Evolutionary conservation across 306 rosid genomes (phyloP), one percentile per base, ranked within the genome.

Genomic region (Vigna reflexopilosa): DNA sequence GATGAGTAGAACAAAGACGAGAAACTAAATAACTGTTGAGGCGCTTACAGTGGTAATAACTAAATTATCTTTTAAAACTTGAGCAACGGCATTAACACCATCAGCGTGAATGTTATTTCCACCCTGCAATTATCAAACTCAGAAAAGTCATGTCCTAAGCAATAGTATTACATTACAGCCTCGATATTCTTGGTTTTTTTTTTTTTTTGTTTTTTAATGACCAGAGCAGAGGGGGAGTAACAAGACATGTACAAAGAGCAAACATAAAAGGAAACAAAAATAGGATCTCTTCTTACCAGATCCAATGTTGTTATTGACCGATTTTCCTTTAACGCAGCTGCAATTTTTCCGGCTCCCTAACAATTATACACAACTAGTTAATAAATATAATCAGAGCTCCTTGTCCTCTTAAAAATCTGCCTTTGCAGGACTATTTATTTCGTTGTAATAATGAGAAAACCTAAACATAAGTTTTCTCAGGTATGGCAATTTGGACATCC

Each of bases 341-440:
- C 97, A 82, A 95, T 87, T 75, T 86, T 90, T 83, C 86, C 86
- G 57, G 98, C 96, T 75, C 98, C 98, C 98, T 95, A 86, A 55
- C 70, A 81, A 57, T 28, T 73, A 70, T 65, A 50, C 75, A 62
- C 36, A 67, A 70, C 40, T 57, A 55, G 40, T 70, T 47, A 47
- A 67, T 66, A 42, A 44, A 12, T 11, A 47, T 40, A 57, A 65
- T 70, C 26, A 48, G 30, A 75, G 73, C 66, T 52, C 19, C n/a
- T 3, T 77, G 61, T 77, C 78, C 38, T 52, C 72, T 45, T 28
- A 77, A 57, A 19, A 30, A 69, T 81, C 36, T 67, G 68, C 7
- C 20, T 67, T 9, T 42, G 65, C 49, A 32, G 66, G 67, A 15
- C 17, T 62, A 52, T 44, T 68, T 62, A 6, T 54, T 67, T 62